Conservation (phyloP, 2,329 filamentous ascomycete genomes). For the Verticillium nubilum region DNA sequence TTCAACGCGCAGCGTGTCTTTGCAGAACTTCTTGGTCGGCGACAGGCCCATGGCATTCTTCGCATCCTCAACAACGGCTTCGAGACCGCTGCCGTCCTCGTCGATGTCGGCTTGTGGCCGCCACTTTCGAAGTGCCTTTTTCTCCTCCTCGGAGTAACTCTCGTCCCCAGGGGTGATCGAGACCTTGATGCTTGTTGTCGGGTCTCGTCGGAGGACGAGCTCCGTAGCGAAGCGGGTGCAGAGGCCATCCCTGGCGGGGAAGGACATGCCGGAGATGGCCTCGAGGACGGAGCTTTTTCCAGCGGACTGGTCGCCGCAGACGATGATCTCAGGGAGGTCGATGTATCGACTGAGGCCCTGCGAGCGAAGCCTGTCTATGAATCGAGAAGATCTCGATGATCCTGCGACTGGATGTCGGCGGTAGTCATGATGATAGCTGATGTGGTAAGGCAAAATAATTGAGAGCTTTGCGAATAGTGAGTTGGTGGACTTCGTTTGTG, state of each 20-base stretch:
- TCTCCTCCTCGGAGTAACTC: slow-evolving; percentile 3
- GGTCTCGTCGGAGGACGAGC: slow-evolving; percentile 36
- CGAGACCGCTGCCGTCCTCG: not conserved
- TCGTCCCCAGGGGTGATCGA: slow-evolving; percentile 11
- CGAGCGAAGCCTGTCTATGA: slow-evolving; percentile 28
- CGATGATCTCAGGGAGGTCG: slow-evolving; percentile 41
- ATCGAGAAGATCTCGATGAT: slow-evolving; percentile 23
- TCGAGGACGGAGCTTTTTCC: slow-evolving; percentile 56
- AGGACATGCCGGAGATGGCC: slow-evolving; percentile 48
- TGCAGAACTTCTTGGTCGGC: slow-evolving; percentile 7
- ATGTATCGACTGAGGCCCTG: slow-evolving; percentile 28
- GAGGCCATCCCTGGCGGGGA: slow-evolving; percentile 44
- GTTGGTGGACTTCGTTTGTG: not conserved
- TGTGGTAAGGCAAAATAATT: not conserved
- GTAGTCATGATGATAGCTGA: not conserved
- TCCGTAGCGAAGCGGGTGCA: slow-evolving; percentile 54
- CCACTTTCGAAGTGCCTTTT: not conserved
- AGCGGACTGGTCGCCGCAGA: slow-evolving; percentile 48
- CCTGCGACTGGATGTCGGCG: slow-evolving; percentile 1
- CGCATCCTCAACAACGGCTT: slow-evolving; percentile 5
- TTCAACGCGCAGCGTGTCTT: slow-evolving; percentile 20
- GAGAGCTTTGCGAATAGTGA: not conserved
- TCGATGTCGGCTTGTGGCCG: not conserved
- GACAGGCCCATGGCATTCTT: slow-evolving; percentile 8
- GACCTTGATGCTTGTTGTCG: not conserved